phyloP scores from a whole-genome alignment of 768 basidiomycete genomes.

The Suillus decipiens region DNA sequence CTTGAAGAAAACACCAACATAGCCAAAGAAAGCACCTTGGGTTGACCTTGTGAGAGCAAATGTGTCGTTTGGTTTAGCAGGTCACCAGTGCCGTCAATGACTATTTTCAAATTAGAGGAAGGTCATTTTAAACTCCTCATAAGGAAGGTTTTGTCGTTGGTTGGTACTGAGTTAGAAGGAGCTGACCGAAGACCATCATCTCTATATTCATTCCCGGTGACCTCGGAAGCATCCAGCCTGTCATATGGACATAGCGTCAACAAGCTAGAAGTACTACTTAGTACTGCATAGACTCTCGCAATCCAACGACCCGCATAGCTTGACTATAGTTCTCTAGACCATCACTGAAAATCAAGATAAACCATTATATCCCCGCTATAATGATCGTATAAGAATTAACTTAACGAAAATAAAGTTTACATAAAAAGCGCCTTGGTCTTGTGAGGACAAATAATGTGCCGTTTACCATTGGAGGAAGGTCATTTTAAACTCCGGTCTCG shows the following conservation, averaged over 20 bases:
- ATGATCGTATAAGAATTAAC: no score
- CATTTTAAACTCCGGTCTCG: no score
- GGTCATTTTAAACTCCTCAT: background rate
- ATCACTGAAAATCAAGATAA: no score
- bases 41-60: no score
- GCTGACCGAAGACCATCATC: background rate
- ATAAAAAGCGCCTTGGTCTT: no score
- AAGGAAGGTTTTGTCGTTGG: constrained; percentile 12
- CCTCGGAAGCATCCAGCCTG: constrained; percentile 4
- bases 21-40: background rate
- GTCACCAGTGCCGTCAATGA: background rate
- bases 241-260: constrained; percentile 16
- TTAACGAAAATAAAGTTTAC: no score
- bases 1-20: background rate
- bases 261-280: constrained; percentile 13
- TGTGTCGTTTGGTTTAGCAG: background rate
- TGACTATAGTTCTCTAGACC: no score
- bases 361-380: no score
- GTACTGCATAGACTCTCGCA: constrained; percentile 19
- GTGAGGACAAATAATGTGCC: no score
- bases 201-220: constrained; percentile 2
- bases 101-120: background rate
- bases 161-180: background rate
- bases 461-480: no score
- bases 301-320: background rate